Percentiles rank a stretch among this genome's conserved stretches.
Conservation (phyloP, 495 filamentous ascomycete species). For the Achaetomiella virescens region DNA sequence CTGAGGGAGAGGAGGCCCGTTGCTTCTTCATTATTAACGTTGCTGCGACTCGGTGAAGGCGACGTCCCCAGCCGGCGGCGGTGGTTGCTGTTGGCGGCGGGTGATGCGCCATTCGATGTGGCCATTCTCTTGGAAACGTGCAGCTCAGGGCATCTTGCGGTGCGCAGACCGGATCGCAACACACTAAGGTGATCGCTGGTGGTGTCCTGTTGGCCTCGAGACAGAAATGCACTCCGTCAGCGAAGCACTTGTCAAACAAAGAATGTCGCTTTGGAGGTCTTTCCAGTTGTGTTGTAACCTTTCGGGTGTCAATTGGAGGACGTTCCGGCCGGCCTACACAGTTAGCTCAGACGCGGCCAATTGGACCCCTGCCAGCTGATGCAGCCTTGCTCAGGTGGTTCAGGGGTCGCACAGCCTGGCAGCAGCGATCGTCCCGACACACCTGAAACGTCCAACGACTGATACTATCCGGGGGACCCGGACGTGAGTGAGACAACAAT, state of each 20-base stretch:
- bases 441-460: neutral
- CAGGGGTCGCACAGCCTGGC: neutral
- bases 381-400: conserved; percentile 1
- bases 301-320: neutral
- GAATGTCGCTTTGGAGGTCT: neutral
- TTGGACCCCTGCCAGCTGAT: conserved; percentile 2
- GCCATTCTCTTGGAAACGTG: conserved; percentile 34
- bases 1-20: conserved; percentile 38
- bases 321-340: neutral
- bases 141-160: conserved; percentile 32
- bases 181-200: neutral
- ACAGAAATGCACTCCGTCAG: neutral
- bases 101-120: conserved; percentile 31
- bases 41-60: neutral
- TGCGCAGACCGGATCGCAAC: neutral
- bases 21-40: conserved; percentile 34
- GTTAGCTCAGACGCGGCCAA: neutral
- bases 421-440: neutral
- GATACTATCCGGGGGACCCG: neutral
- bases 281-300: neutral
- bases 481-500: neutral
- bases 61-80: neutral
- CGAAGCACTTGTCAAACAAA: conserved; percentile 2
- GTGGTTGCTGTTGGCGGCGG: conserved; percentile 8
- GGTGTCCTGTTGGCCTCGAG: neutral